Evolutionary conservation across 1,284 basidiomycete genomes (phyloP), one percentile per base, ranked within the genome.

Genomic region (Wallemia hederae): DNA sequence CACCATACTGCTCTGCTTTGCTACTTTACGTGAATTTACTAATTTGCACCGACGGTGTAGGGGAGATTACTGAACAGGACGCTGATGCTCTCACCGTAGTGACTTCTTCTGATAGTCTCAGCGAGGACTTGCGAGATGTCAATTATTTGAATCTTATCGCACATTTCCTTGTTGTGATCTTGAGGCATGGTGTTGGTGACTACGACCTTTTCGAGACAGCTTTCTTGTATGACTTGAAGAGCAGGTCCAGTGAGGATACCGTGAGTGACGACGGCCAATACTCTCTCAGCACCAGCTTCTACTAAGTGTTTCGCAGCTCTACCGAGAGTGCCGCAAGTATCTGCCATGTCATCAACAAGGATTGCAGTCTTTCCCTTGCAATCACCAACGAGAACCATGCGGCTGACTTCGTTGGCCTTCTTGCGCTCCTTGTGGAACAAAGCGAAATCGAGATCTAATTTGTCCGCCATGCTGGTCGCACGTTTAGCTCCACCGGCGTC

Each of bases 371-470:
- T 98, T 71, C 82, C 89, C 67, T 80, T 80, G 64, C 92, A 91
- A 67, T 85, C 81, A 2, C 94, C 94, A 62, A 99, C 94, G 60
- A 99, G 81, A 58, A 98, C 82, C 94, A 99, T 99, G 62, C 94
- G 82, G 60, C 91, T 96, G 24, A 99, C 92, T 68, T 97, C 89
- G 73, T 97, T 98, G 39, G 92, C 94, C 77, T 94, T 97, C 74
- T 97, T 98, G 63, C 94, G 83, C 73, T 99, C 94, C 72, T 99
- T 99, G 80, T 99, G 94, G 78, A 98, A 98, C 62, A 99, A 76
- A 28, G 94, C 94, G 75, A 99, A 98, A 70, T 98, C 94, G 65
- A 97, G 85, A 59, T 92, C 89, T 62, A 98, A 77, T 59, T 89
- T 81, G 72, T 97, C 94, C 19, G 94, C 94, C 65, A 99, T 91